Evolutionary conservation across 495 filamentous ascomycete genomes (phyloP).

Genomic region (Apodospora peruviana): DNA sequence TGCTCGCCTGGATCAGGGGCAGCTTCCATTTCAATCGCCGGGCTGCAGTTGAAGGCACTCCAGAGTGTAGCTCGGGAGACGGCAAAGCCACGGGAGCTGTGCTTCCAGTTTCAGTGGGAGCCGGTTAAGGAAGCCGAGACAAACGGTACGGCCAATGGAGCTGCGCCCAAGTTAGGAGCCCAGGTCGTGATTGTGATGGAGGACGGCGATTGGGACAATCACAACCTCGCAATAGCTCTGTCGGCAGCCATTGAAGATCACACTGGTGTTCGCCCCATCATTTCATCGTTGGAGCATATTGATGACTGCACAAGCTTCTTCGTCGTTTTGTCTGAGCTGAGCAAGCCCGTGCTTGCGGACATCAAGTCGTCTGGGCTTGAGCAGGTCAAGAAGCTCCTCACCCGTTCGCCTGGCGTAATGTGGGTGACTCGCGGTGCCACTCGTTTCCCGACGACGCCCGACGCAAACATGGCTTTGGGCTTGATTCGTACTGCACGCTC

Average conservation of each 20-base stretch:
- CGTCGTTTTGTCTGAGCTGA: conserved; percentile 26
- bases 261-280: conserved; percentile 13
- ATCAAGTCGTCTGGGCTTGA: conserved; percentile 20
- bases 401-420: conserved; percentile 26
- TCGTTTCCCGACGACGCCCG: conserved; percentile 26
- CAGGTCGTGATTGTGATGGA: conserved; percentile 35
- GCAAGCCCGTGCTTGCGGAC: conserved; percentile 21
- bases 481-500: conserved; percentile 33
- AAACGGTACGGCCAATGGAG: conserved; percentile 10
- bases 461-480: conserved; percentile 32
- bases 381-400: conserved; percentile 34
- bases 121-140: conserved; percentile 6
- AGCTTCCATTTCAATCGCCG: conserved; percentile 24
- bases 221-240: conserved; percentile 32
- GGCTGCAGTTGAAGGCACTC: conserved; percentile 21
- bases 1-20: conserved; percentile 20
- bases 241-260: conserved; percentile 25
- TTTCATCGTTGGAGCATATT: conserved; percentile 23
- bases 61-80: background rate
- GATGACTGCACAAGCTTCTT: conserved; percentile 22
- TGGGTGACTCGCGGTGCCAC: conserved; percentile 40
- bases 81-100: conserved; percentile 23
- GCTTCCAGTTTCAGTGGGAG: conserved; percentile 43
- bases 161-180: conserved; percentile 7
- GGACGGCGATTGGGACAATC: conserved; percentile 23